These are phyloP conservation scores for Microdochium bolleyi DNA, from an alignment of 2,329 filamentous ascomycete genomes.

Conservation along the genomic window DNA sequence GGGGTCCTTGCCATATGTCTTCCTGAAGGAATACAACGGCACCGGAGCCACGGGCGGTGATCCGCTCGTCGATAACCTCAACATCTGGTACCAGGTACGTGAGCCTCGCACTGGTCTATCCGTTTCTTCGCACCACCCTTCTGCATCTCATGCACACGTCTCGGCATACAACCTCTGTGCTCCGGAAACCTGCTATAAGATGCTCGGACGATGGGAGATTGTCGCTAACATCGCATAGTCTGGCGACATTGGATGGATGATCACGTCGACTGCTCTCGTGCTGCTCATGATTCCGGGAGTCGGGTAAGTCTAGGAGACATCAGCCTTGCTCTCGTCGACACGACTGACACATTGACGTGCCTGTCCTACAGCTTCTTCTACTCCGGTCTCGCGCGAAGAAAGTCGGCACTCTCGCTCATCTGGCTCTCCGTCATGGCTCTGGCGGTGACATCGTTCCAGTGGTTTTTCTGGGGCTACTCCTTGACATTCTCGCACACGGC, in stretches of 20 bases:
- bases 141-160: slow-evolving; percentile 13
- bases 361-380: slow-evolving; percentile 64
- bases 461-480: slow-evolving; percentile 92
- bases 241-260: slow-evolving; percentile 80
- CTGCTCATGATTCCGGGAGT: slow-evolving; percentile 91
- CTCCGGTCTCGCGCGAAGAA: slow-evolving; percentile 79
- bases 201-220: slow-evolving; percentile 12
- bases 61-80: slow-evolving; percentile 60
- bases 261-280: slow-evolving; percentile 74
- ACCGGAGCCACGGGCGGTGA: slow-evolving; percentile 59
- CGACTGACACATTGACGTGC: slow-evolving; percentile 2
- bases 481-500: slow-evolving; percentile 74
- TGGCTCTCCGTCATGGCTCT: slow-evolving; percentile 86
- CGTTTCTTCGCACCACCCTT: no score
- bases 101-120: no score
- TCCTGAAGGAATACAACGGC: slow-evolving; percentile 54
- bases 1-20: slow-evolving; percentile 33
- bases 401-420: slow-evolving; percentile 82
- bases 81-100: slow-evolving; percentile 68
- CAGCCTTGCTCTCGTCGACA: neutral
- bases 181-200: no score
- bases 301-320: slow-evolving; percentile 39
- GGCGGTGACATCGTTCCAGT: slow-evolving; percentile 80
- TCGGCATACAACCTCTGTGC: no score
- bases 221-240: slow-evolving; percentile 30